Evolutionary conservation across 768 basidiomycete genomes (phyloP), one percentile per base, ranked within the genome.

Genomic region (Psilocybe cyanescens): DNA sequence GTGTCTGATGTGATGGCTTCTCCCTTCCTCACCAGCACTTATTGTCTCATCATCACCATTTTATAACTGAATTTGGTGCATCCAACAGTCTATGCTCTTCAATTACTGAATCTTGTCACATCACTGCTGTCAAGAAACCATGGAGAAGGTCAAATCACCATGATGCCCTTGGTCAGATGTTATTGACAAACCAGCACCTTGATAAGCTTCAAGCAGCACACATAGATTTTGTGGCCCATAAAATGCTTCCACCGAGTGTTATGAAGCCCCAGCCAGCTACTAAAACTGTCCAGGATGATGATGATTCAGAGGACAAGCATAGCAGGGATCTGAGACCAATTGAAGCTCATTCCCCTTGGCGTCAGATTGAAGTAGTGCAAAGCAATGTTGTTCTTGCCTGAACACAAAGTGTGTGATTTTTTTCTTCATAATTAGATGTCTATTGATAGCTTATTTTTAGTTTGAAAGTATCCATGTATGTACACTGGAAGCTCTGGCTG

Each of bases 121-220:
- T 75, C 39, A 67, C 54, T 7, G 75, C 74, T 19, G 71, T 77
- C 29, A 79, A 78, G 60, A 49, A 70, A 24, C 77, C 76, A 1
- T 80, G 71, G 70, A 58, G 71, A 1, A 66, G 71, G 3, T 77
- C 75, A 3, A 78, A 64, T 59, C 65, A 58, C 0, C 65, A 69
- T 56, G 59, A 78, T 8, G 68, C 77, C 1, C 65, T 79, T 3
- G 65, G 63, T 0, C 76, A 79, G 54, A 79, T 79, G 74, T 67
- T 79, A 8, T 37, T 69, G 8, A 75, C 71, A 3, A 77, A 72
- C 58, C 68, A 68, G 19, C 52, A 64, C 12, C 62, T 72, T 0
- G 71, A 74, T 57, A 75, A 78, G 57, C 62, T 79, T 1, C 60
- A 61, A 1, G 71, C 69, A 3, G 59, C 65, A 8, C 59, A 59